Base-by-base conservation (phyloP, 805 yeast genomes). In the Cyberlindnera samutprakarnensis region DNA sequence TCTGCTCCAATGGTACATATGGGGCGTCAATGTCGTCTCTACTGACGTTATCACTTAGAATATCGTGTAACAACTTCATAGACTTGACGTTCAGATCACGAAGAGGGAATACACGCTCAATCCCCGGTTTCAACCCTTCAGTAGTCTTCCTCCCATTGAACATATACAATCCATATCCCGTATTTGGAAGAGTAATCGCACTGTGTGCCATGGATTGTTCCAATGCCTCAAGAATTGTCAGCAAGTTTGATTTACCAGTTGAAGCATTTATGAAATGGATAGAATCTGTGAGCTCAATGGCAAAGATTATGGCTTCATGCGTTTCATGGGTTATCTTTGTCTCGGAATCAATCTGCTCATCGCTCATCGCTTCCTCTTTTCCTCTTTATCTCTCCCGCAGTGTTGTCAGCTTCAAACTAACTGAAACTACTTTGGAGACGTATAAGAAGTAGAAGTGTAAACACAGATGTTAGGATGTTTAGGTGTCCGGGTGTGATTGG, bases 121-220 rank as follows among this genome's bases (percentile, higher is more conserved):
- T 58, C 1, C 79, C 75, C 11, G 48, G 40, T n/a, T 59, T 53
- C 31, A 55, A 43, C 18, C 54, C 57, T 18, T 47, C 41, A 11
- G 59, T 41, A 1, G 65, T 56, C 33, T 33, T 60, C 31, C 41
- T 46, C 53, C 71, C 70, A 48, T 70, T 74, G 56, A 71, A 74
- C 12, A 81, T 49, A 46, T 77, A 72, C 28, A 87, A 70, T 0
- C 95, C 96, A 17, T 85, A 61, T 0, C 85, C 88, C 2, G 90
- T 79, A 27, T 65, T 62, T 1, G 87, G 84, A 23, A 72, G 56
- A 0, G 79, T 66, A 21, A 81, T 73, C 2, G 81, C 73, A 36
- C 84, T 60, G 30, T 75, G 78, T 4, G 78, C 64, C 57, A 86
- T 70, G 22, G 85, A 58, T n/a, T 72, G 75, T 32, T 68, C 61